Evolutionary conservation across 2,329 filamentous ascomycete species (phyloP).

Genomic region (Drechslerella stenobrocha): DNA sequence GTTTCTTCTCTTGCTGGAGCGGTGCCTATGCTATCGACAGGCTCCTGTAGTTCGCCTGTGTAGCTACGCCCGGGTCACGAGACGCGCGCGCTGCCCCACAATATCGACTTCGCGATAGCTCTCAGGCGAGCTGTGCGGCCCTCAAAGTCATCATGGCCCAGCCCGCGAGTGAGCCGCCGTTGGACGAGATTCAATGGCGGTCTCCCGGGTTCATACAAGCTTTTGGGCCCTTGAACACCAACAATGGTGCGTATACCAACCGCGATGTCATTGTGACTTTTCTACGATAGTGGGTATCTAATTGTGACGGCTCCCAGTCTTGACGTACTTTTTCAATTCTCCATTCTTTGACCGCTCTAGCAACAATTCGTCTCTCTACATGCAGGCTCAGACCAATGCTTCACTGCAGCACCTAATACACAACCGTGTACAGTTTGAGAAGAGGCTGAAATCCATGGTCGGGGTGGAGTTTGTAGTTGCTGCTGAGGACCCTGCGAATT

Average conservation of each 20-base stretch:
- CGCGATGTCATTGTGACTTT: background rate
- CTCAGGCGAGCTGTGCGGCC: background rate
- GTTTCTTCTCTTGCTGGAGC: background rate
- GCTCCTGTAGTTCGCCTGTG: background rate
- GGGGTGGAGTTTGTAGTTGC: constrained; percentile 70
- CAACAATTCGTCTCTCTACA: constrained; percentile 68
- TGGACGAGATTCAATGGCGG: constrained; percentile 71
- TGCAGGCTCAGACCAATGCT: constrained; percentile 66
- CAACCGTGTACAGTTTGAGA: constrained; percentile 68
- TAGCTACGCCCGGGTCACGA: background rate
- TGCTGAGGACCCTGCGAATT: constrained; percentile 66
- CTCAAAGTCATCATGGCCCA: constrained; percentile 28
- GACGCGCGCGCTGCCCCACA: background rate
- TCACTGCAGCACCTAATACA: constrained; percentile 64
- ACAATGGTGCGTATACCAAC: constrained; percentile 54
- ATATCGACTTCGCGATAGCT: background rate
- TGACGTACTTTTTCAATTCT: constrained; percentile 70
- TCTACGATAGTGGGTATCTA: background rate
- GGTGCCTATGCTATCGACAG: background rate
- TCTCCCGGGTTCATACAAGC: constrained; percentile 60
- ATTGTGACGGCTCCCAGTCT: constrained; percentile 57
- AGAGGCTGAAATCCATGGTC: constrained; percentile 66
- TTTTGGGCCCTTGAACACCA: constrained; percentile 66
- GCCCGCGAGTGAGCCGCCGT: constrained; percentile 58
- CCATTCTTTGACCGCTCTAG: constrained; percentile 70